Base-by-base conservation (phyloP, 2,329 filamentous ascomycete genomes). In the Cytospora mali region DNA sequence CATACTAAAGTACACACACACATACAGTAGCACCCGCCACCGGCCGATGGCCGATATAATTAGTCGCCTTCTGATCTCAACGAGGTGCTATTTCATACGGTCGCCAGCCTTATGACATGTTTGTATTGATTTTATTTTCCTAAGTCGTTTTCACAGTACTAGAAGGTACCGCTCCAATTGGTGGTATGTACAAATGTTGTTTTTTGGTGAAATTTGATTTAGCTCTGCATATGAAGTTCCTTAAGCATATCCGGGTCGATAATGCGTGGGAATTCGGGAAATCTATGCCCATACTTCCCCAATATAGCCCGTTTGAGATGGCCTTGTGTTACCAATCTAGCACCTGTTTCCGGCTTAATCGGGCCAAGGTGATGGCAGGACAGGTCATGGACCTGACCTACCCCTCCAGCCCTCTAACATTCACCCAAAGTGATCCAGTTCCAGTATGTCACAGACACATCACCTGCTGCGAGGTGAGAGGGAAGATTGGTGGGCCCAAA, bases 21-120 rank as follows among this genome's bases (percentile, higher is more conserved):
- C n/a, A n/a, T n/a, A n/a, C n/a, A n/a, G n/a, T n/a, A 18, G 35
- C 35, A 6, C n/a, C 35, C 35, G 35, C 35, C 14, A 39, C 35
- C 35, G n/a, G 35, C n/a, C 50, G 52, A n/a, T n/a, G n/a, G n/a
- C 58, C 31, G 42, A 23, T n/a, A 42, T 29, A 55, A 18, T 61
- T 31, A 51, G n/a, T 29, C 27, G 25, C 16, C 21, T 23, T 42
- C 14, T 11, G 14, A 46, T 21, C 5, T 56, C 52, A 56, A 56
- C 59, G 46, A 51, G n/a, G 59, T 48, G 23, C 46, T 28, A n/a
- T 42, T 29, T 23, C 23, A 29, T n/a, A 31, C 25, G 55, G 29
- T 21, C 23, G 25, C 46, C 46, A 56, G 25, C 46, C 46, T 52
- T 52, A 52, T 46, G 46, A 52, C 25, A 35, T 55, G 14, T 31